Evolutionary conservation across 2,329 filamentous ascomycete species (phyloP), one percentile per base, ranked within the genome.

Genomic region (Colletotrichum sp.): DNA sequence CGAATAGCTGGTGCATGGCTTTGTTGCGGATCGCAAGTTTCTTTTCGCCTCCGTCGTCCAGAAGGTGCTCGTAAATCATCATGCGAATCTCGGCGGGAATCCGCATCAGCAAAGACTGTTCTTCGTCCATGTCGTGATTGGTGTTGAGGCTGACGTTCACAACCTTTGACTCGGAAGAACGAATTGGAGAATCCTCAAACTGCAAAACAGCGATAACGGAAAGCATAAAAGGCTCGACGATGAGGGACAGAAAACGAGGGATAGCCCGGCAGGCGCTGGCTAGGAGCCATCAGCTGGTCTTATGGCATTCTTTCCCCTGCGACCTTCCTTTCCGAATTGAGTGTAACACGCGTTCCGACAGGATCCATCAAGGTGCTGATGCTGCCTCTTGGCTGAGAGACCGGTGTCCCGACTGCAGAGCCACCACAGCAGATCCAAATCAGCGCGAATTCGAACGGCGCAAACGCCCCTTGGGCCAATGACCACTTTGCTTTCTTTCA

Each of bases 11-110:
- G 12, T 81, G 76, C 39, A 80, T 80, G 10, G 81, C 81, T 72
- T 85, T 76, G 69, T 85, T 88, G 28, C 85, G 84, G 28, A 89
- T 87, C 15, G 81, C 79, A 10, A 90, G 83, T 13, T 80, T 80
- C 32, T 81, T 82, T 57, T 84, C 79, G 28, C 85, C 83, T 32
- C 84, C 82, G 70, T 86, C 84, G 75, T 87, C 81, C 60, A 90
- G 84, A 15, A 90, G 84, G 57, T 87, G 83, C 15, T 83, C 79
- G 78, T 87, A 88, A 72, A 88, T 87, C 76, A 87, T 79, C 75
- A 87, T 80, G 30, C 87, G 86, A 68, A 88, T 82, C 79, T 88
- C 87, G 9, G 82, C 80, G 9, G 87, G 87, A 30, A 86, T 81
- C 52, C 80, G 79, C 81, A 87, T 70, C 66, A 77, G 36, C 15